A percentile compares a stretch with the other conserved stretches of the same genome.
Evolutionary conservation across 176 grass and related monocot genomes (phyloP).

Genomic region (Tillandsia fasciculata): DNA sequence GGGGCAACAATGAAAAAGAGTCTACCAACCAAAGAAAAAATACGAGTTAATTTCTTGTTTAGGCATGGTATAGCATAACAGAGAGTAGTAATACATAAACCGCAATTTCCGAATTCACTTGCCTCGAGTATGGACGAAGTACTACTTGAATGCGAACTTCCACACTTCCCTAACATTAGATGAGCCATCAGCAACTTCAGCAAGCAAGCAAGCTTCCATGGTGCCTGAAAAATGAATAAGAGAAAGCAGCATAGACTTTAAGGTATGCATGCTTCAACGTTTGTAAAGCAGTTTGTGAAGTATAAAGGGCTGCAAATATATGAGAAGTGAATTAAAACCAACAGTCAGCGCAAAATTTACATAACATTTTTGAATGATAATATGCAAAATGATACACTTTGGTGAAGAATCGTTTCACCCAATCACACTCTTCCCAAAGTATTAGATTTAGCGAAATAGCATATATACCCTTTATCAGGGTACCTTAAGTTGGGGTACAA

Average conservation of each 20-base stretch:
- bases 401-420: too few relatives aligned
- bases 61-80: not conserved
- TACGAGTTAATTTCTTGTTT: not conserved
- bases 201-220: conserved; percentile 52
- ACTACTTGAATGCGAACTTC: conserved; percentile 68
- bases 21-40: not conserved
- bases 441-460: not conserved
- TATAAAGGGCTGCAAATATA: too few relatives aligned
- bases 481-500: too few relatives aligned
- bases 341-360: too few relatives aligned
- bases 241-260: conserved; percentile 9
- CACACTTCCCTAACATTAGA: conserved; percentile 93
- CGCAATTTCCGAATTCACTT: not conserved
- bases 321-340: too few relatives aligned
- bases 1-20: too few relatives aligned
- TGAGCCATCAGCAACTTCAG: conserved; percentile 80
- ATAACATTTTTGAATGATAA: too few relatives aligned
- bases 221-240: conserved; percentile 33
- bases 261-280: too few relatives aligned
- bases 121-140: not conserved
- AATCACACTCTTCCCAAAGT: not conserved
- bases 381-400: too few relatives aligned
- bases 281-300: too few relatives aligned
- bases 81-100: not conserved
- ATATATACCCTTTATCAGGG: not conserved